Percentiles rank a stretch among this genome's conserved stretches.
These are phyloP conservation scores for Ceratocystis huliohia DNA, from an alignment of 2,329 filamentous ascomycete genomes.

Conservation along the genomic window DNA sequence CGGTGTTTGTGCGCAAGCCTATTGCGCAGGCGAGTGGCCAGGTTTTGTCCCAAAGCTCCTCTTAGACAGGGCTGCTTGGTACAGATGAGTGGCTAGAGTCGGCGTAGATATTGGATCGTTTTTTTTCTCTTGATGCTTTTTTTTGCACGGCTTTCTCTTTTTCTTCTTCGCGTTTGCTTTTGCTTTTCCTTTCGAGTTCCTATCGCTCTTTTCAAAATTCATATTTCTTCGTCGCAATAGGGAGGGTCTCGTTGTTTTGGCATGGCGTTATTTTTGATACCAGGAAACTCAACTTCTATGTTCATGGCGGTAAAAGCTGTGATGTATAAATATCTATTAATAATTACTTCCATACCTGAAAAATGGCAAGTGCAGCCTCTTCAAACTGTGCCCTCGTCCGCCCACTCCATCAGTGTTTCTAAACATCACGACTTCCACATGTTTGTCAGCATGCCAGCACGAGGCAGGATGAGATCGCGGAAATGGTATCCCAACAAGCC, in stretches of 20 bases:
- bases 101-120: background rate
- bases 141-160: too few species aligned
- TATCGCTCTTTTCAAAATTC: background rate
- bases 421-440: background rate
- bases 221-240: background rate
- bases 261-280: constrained; percentile 7
- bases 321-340: constrained; percentile 7
- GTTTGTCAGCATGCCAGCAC: background rate
- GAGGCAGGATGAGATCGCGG: constrained; percentile 9
- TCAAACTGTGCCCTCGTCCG: background rate
- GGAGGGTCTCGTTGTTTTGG: background rate
- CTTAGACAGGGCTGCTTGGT: constrained; percentile 10
- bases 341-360: background rate
- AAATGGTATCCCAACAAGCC: constrained; percentile 16
- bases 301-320: background rate
- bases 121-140: background rate
- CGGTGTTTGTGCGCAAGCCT: constrained; percentile 38
- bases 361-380: too few species aligned
- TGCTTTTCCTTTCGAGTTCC: background rate
- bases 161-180: background rate
- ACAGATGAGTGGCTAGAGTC: background rate
- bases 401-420: background rate
- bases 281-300: background rate
- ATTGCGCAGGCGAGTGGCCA: constrained; percentile 2
- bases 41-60: background rate